A percentile compares a stretch with the other conserved stretches of the same genome.
Conservation (phyloP, 140 eudicot species). For the Erigeron philadelphicus region DNA sequence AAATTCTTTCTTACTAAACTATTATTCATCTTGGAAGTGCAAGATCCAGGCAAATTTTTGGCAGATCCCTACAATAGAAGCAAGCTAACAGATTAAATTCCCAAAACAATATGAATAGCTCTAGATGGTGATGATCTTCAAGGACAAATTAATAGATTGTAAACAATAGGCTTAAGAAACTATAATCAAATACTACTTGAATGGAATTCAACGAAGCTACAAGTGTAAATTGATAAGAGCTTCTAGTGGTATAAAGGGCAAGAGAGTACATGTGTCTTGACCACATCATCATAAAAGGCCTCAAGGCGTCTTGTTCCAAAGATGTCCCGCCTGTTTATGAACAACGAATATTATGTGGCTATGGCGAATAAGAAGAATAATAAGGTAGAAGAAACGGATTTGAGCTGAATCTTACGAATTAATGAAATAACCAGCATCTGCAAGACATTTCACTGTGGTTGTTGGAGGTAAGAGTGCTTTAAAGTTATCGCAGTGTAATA, state of each 20-base stretch:
- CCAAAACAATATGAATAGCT: not conserved
- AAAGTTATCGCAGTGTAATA: slow-evolving; percentile 77
- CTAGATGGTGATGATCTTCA: slow-evolving; percentile 5
- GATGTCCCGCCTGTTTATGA: slow-evolving; percentile 54
- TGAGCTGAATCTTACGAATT: slow-evolving; percentile 50
- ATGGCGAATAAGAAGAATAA: not conserved
- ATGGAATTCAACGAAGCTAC: slow-evolving; percentile 5
- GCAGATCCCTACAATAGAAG: slow-evolving; percentile 64
- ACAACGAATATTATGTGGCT: not conserved
- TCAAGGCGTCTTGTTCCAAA: slow-evolving; percentile 51
- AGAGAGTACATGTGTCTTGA: slow-evolving; percentile 55
- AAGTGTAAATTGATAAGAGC: not conserved
- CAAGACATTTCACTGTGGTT: slow-evolving; percentile 74
- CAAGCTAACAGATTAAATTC: not conserved
- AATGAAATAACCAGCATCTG: slow-evolving; percentile 90
- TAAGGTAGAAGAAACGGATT: not conserved
- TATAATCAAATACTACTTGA: not conserved
- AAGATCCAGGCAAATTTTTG: slow-evolving; percentile 52
- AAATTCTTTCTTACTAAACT: slow-evolving; percentile 50
- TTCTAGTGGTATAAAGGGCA: slow-evolving; percentile 6
- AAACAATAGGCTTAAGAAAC: not conserved
- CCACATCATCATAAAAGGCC: slow-evolving; percentile 50
- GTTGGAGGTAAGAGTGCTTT: slow-evolving; percentile 52
- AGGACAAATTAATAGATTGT: not conserved
- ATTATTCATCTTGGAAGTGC: slow-evolving; percentile 56